phyloP scores from a whole-genome alignment of 2,329 filamentous ascomycete genomes.

The Alternaria novae-zelandiae region DNA sequence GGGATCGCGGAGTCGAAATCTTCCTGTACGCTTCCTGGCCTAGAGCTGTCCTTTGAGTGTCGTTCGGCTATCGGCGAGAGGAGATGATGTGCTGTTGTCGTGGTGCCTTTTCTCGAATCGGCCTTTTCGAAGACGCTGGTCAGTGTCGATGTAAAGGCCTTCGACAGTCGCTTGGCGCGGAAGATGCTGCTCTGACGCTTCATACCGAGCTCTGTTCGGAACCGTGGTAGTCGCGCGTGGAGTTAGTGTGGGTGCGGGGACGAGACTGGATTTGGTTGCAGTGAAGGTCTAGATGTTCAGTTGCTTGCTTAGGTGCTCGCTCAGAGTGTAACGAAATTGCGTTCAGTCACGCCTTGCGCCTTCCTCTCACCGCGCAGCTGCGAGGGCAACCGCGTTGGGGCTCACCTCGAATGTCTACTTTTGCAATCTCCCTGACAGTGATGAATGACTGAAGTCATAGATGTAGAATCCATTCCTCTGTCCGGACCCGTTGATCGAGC shows the following conservation, averaged over 20 bases:
- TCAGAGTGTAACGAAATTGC: neutral
- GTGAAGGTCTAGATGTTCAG: neutral
- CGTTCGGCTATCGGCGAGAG: neutral
- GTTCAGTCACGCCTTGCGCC: constrained; percentile 1
- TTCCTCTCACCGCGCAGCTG: neutral
- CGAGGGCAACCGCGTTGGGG: neutral
- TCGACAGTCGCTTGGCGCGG: constrained; percentile 6
- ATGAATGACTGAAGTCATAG: neutral
- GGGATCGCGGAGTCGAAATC: constrained; percentile 5
- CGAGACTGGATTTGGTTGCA: neutral
- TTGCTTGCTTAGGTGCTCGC: neutral
- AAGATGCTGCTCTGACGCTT: constrained; percentile 2
- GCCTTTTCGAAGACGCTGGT: constrained; percentile 9
- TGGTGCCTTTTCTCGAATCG: neutral
- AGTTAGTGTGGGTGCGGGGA: neutral
- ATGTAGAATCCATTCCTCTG: neutral
- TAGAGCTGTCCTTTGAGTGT: neutral
- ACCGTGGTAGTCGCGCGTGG: neutral
- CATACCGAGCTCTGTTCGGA: constrained; percentile 1
- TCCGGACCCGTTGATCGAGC: neutral
- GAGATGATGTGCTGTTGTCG: neutral
- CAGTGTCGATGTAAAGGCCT: constrained; percentile 5
- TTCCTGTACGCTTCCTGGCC: constrained; percentile 3
- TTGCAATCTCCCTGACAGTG: neutral
- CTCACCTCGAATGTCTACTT: neutral